Evolutionary conservation across 352 stramenopile genomes (phyloP), one percentile per base, ranked within the genome.

Genomic region (Phytophthora cactorum): DNA sequence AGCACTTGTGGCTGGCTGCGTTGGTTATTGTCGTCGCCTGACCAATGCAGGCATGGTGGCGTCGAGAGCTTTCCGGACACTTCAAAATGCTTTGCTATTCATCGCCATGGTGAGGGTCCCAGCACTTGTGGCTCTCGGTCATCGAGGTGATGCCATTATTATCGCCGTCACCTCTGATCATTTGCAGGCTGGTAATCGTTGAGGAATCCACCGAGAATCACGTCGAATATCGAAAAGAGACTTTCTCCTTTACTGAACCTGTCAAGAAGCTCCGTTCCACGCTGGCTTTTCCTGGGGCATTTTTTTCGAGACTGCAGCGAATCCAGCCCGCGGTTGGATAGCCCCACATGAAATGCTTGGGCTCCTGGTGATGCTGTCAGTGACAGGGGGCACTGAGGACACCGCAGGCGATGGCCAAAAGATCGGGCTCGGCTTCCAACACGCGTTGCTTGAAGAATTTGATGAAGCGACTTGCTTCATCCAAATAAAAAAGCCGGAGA

Each of bases 201-300:
- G 63, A 70, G 47, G 49, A 57, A 56, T 70, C 41, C 63, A 66
- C 56, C 63, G 63, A 70, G 49, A 69, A 41, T 47, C 46, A 44
- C 5, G 8, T 52, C 61, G 17, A 68, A 57, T 55, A 67, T 57
- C 52, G 34, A 55, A 63, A 46, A 32, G 46, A 39, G 32, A 44
- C 45, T 50, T 55, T 43, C 57, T 57, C 29, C 46, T 63, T 32
- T 60, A 66, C 63, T 51, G 47, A 45, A 49, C 47, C 54, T 46
- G 56, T 39, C 38, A 22, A 47, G 12, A 46, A 58, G 46, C 59
- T 66, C 38, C 41, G 25, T 6, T 34, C 31, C 43, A 39, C 31
- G 25, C 63, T 66, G 54, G 62, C 62, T 66, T 61, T 56, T 41
- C 9, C 32, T 32, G 10, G 8, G n/a, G 59, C 36, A 12, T 56